Evolutionary conservation across 306 rosid species (phyloP).

Genomic region (Rosa lucieae): DNA sequence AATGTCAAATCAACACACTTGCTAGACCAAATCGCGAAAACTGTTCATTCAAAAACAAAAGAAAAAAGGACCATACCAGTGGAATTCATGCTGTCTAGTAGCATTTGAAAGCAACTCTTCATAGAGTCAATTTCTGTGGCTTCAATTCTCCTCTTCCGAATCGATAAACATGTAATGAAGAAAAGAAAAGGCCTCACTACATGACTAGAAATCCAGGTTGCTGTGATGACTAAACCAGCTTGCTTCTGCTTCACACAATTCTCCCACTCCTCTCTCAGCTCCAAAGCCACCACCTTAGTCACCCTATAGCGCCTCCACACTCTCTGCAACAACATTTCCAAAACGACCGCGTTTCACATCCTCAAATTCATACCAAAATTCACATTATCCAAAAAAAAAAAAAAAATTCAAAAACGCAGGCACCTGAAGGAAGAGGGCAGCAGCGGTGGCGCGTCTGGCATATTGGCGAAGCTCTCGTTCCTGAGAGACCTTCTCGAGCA

Average conservation of each 20-base stretch:
- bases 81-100: constrained; percentile 75
- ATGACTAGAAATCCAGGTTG: constrained; percentile 50
- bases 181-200: constrained; percentile 86
- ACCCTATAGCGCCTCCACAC: constrained; percentile 84
- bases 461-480: constrained; percentile 88
- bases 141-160: constrained; percentile 39
- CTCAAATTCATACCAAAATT: background rate
- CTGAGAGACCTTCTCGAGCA: constrained; percentile 76
- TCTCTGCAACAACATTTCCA: constrained; percentile 43
- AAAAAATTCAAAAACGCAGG: background rate
- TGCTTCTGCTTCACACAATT: constrained; percentile 37
- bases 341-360: background rate
- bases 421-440: constrained; percentile 92
- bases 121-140: constrained; percentile 44
- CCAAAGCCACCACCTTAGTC: constrained; percentile 49
- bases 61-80: constrained; percentile 53
- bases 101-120: constrained; percentile 61
- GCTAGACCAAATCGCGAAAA: constrained; percentile 4
- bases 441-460: constrained; percentile 77
- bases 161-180: constrained; percentile 52
- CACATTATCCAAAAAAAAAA: background rate
- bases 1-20: constrained; percentile 17
- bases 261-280: constrained; percentile 86
- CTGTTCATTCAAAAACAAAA: background rate
- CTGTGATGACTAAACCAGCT: constrained; percentile 39